Evolutionary conservation across 805 yeast species (phyloP), one percentile per base, ranked within the genome.

Genomic region (Yarrowia sp.): DNA sequence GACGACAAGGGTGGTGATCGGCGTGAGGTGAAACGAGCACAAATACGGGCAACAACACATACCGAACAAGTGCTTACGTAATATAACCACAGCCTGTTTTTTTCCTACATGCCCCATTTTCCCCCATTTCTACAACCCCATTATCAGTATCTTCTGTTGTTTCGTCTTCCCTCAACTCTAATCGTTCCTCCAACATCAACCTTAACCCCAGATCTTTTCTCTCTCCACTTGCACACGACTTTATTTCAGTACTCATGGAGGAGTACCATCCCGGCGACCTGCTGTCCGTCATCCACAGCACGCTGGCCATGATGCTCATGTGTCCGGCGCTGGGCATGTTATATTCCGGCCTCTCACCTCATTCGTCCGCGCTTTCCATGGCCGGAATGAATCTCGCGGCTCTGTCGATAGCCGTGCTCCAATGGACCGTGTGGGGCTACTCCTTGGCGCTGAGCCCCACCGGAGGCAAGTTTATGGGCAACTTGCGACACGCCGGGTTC

Each of bases 381-480:
- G 74, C 85, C 58, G 83, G 88, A 82, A 88, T 88, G 50, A 81
- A 88, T 15, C 73, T 87, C 65, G 82, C 86, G 82, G 84, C 87
- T 14, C 80, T 81, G 17, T 80, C 87, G 70, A 74, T 86, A 47
- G 81, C 86, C 1, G 75, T 81, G n/a, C 80, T 86, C 76, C 90
- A 86, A 72, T 86, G 89, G 88, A 85, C 84, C 70, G 80, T 84
- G 70, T 81, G 88, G 84, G 91, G 91, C 66, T 86, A 82, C 72
- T 84, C 89, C 6, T 78, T 87, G 65, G 83, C 84, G 13, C 84
- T 83, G 68, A 77, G 81, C 58, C 64, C 65, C 35, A 36, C 66
- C 7, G 66, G 64, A 4, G 79, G 84, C 6, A 76, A 73, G 31
- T 82, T 87, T 68, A 75, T 86, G 65, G 92, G 92, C 64, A 78